Base-by-base conservation (phyloP, 805 yeast species). In the Wickerhamomyces tratensis region DNA sequence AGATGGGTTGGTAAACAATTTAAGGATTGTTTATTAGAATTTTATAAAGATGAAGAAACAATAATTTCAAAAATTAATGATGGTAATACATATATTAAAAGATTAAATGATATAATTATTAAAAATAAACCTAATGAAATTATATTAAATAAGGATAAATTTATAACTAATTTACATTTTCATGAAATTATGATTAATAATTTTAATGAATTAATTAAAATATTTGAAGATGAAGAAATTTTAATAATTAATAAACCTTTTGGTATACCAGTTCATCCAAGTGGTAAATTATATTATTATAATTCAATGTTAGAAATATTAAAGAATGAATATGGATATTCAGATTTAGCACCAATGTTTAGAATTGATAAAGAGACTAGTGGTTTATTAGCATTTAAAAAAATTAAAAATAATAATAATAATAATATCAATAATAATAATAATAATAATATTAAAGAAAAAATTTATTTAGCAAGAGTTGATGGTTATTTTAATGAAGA, bases 231-330 rank as follows among this genome's bases (percentile, higher is more conserved):
- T 57, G 87, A 82, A 7, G 75, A 83, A 40, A 58, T 87, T 25
- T 68, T 93, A 6, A 94, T 85, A 4, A 81, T 93, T 25, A 95
- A 91, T 59, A 93, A 93, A 50, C 98, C 98, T 0, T 74, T 93
- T 5, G 97, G 98, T 0, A 72, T 93, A 3, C 97, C 98, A 0
- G 95, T 86, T 0, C 98, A 93, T 59, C 98, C 98, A 5, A 83
- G 96, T 0, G 98, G 98, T 0, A 64, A 20, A 20, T 20, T 89
- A 48, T 78, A 80, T 68, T 57, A 93, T 56, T 77, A 77, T 61
- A 76, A 81, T 58, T 77, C 95, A 0, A 74, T 86, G 20, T 85
- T 94, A 10, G 82, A 80, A 58, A 76, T 87, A 5, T 62, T 93
- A 49, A 81, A 86, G 58, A 76, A 77, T 42, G 94, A 89, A 52